Conservation (phyloP, 2,329 filamentous ascomycete genomes). For the Metarhizium sp. region DNA sequence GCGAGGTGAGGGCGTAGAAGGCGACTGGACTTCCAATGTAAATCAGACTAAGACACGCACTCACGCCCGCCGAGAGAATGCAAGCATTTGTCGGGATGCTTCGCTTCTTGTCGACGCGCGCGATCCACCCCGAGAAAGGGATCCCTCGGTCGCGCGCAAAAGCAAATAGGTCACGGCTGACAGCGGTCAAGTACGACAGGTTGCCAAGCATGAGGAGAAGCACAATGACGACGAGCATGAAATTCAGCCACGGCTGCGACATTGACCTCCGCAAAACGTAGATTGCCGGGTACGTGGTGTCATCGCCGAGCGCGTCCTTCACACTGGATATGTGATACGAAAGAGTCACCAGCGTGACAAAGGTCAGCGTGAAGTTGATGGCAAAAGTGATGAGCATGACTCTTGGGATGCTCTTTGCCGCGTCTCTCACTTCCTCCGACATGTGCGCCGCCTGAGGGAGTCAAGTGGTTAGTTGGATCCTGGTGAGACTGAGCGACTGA, state of each 20-base stretch:
- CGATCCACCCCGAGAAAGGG: background rate
- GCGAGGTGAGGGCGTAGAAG: slow-evolving; percentile 1
- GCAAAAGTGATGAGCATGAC: slow-evolving; percentile 6
- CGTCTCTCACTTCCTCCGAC: slow-evolving; percentile 8
- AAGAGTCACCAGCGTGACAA: background rate
- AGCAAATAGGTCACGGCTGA: background rate
- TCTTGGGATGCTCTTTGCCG: slow-evolving; percentile 3
- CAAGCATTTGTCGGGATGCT: background rate
- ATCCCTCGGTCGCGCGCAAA: background rate
- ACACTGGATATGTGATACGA: background rate
- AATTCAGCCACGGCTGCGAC: background rate
- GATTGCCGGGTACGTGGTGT: background rate
- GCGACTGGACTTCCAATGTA: slow-evolving; percentile 1
- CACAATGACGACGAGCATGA: too few relatives aligned
- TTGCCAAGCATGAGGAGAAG: background rate
- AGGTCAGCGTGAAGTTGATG: slow-evolving; percentile 3
- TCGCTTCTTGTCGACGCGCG: background rate
- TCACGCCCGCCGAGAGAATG: background rate
- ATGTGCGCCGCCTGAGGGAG: slow-evolving; percentile 36
- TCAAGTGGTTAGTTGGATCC: slow-evolving; percentile 17
- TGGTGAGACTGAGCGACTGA: background rate
- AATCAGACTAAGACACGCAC: background rate
- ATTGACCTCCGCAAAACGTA: background rate
- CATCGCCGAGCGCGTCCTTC: background rate
- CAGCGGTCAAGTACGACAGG: background rate